Percentiles rank a stretch among this genome's conserved stretches.
These are phyloP conservation scores for Globomyces pollinis-pini DNA, from an alignment of 192 early-diverging fungal genomes.

Conservation along the genomic window DNA sequence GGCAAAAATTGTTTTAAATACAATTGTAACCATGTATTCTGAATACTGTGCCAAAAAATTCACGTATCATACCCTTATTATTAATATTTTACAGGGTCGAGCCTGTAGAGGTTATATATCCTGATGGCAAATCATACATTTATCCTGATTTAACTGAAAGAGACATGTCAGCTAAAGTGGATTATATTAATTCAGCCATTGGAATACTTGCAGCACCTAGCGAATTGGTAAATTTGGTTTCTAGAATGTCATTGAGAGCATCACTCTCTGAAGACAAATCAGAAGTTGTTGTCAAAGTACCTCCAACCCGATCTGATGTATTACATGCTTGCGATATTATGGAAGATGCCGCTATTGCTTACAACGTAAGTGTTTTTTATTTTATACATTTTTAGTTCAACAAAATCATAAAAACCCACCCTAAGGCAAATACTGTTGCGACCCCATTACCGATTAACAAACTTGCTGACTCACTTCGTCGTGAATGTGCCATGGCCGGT, in stretches of 20 bases:
- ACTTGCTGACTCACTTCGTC: conserved; percentile 75
- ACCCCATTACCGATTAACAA: conserved; percentile 89
- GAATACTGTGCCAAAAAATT: conserved; percentile 85
- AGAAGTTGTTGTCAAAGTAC: conserved; percentile 68
- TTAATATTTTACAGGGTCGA: too few relatives aligned
- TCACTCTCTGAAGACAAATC: conserved; percentile 27
- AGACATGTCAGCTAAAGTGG: conserved; percentile 59
- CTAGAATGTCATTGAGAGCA: conserved; percentile 83
- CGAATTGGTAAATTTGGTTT: conserved; percentile 68
- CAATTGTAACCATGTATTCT: conserved; percentile 92
- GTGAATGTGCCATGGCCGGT: conserved; percentile 81
- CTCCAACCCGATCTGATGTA: conserved; percentile 87
- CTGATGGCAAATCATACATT: conserved; percentile 60
- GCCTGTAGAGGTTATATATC: conserved; percentile 81
- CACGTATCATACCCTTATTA: too few relatives aligned
- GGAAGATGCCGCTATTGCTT: conserved; percentile 96
- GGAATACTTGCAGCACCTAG: conserved; percentile 59
- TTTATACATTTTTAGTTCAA: too few relatives aligned
- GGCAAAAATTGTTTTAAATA: conserved; percentile 88
- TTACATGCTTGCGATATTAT: conserved; percentile 96
- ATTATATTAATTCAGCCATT: conserved; percentile 85
- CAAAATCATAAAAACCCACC: conserved; percentile 75
- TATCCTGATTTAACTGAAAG: conserved; percentile 71
- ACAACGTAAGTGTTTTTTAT: too few relatives aligned
- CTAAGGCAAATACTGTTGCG: conserved; percentile 75